Conservation (phyloP, 306 rosid species). For the Pterocarpus santalinus region DNA sequence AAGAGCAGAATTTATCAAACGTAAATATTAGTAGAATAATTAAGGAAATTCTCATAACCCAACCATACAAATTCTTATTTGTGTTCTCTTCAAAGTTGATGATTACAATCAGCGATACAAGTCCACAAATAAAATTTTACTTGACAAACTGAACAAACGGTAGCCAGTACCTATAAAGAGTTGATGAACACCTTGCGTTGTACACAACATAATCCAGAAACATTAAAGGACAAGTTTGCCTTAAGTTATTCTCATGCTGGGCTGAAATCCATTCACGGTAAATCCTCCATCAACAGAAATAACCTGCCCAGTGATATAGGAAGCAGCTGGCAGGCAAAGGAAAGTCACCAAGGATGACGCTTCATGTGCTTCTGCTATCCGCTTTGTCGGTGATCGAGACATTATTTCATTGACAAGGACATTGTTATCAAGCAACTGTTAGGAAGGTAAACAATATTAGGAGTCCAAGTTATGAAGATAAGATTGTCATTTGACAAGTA, state of each 20-base stretch:
- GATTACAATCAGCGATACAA: conserved; percentile 4
- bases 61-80: not conserved
- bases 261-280: conserved; percentile 69
- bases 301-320: conserved; percentile 86
- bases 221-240: conserved; percentile 5
- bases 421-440: conserved; percentile 64
- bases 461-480: conserved; percentile 8
- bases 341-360: conserved; percentile 85
- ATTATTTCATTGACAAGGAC: conserved; percentile 53
- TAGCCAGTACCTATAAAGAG: not conserved
- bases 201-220: not conserved
- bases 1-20: no score
- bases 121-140: not conserved
- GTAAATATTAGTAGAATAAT: not conserved
- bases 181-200: not conserved
- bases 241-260: conserved; percentile 50
- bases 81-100: not conserved
- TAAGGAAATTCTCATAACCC: not conserved
- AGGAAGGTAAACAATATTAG: conserved; percentile 21
- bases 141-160: not conserved
- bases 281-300: conserved; percentile 84
- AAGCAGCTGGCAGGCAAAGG: conserved; percentile 88
- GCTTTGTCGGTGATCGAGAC: conserved; percentile 66
- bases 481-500: conserved; percentile 9
- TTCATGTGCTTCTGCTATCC: conserved; percentile 79